phyloP scores from a whole-genome alignment of 371 early-diverging fungal species.

The Rhizopus arrhizus region DNA sequence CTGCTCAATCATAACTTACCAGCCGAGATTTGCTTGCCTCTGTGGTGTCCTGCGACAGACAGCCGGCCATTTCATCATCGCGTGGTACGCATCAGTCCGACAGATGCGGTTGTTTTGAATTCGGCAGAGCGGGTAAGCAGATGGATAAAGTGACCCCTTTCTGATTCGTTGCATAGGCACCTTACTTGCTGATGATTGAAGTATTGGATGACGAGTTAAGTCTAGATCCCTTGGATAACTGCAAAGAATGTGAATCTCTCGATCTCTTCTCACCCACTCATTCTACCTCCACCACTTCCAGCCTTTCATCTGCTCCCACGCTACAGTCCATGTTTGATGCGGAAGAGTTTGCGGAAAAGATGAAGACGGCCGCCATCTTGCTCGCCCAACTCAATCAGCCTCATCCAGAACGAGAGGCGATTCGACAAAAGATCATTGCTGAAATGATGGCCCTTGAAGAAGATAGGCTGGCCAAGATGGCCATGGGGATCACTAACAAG shows the following conservation, averaged over 20 bases:
- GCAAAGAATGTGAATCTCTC: conserved; percentile 37
- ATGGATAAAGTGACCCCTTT: neutral
- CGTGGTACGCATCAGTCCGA: conserved; percentile 81
- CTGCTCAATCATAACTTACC: conserved; percentile 91
- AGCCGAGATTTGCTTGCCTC: conserved; percentile 85
- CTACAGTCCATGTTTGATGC: conserved; percentile 35
- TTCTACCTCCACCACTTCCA: too few relatives aligned
- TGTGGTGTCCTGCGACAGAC: conserved; percentile 75
- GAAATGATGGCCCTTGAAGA: conserved; percentile 92
- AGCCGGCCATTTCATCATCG: conserved; percentile 73
- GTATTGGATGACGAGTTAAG: conserved; percentile 66
- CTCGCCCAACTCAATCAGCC: conserved; percentile 82
- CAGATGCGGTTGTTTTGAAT: conserved; percentile 90
- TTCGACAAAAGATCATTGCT: conserved; percentile 77
- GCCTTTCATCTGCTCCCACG: neutral
- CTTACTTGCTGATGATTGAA: conserved; percentile 82
- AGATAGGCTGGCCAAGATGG: conserved; percentile 65
- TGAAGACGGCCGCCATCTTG: conserved; percentile 91
- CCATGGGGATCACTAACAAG: conserved; percentile 27
- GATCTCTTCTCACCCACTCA: conserved; percentile 21
- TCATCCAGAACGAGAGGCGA: conserved; percentile 50
- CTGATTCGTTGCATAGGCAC: conserved; percentile 48
- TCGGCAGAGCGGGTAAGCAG: conserved; percentile 87
- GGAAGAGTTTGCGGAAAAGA: conserved; percentile 83
- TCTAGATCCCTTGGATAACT: conserved; percentile 27